Percentiles rank a stretch among this genome's conserved stretches.
Evolutionary conservation across 192 early-diverging fungal species (phyloP).

Genomic region (Umbelopsis isabellina): DNA sequence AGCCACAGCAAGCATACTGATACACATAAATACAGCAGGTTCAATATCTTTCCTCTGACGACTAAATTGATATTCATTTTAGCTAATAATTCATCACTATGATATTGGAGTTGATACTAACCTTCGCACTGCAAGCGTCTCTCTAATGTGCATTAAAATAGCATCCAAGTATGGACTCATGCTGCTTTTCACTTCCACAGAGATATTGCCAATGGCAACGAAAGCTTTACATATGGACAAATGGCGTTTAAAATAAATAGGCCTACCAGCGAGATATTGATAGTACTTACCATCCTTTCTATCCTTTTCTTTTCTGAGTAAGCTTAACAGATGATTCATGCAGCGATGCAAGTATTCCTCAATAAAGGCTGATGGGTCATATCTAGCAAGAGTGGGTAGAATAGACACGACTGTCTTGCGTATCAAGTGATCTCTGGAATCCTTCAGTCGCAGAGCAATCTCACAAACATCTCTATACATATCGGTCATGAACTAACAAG

Average conservation of each 20-base stretch:
- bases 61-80: constrained; percentile 28
- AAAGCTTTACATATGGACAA: constrained; percentile 59
- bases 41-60: constrained; percentile 62
- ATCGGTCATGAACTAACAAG: constrained; percentile 78
- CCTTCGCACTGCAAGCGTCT: constrained; percentile 72
- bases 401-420: constrained; percentile 81
- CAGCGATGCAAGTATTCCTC: constrained; percentile 69
- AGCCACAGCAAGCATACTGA: constrained; percentile 86
- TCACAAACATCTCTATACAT: constrained; percentile 78
- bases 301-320: constrained; percentile 75
- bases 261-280: neutral
- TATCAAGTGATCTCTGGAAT: constrained; percentile 78
- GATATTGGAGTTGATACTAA: constrained; percentile 32
- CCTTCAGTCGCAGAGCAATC: constrained; percentile 74
- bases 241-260: neutral
- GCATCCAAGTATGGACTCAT: constrained; percentile 82
- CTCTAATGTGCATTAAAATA: constrained; percentile 76
- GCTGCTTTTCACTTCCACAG: constrained; percentile 74
- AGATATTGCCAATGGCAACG: constrained; percentile 83
- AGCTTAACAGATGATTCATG: constrained; percentile 72
- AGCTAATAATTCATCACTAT: neutral
- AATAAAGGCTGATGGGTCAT: constrained; percentile 72
- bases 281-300: constrained; percentile 46
- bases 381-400: constrained; percentile 83
- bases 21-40: constrained; percentile 76